Conservation (phyloP, 129 eudicot species). For the Chrysanthemum lavandulifolium region DNA sequence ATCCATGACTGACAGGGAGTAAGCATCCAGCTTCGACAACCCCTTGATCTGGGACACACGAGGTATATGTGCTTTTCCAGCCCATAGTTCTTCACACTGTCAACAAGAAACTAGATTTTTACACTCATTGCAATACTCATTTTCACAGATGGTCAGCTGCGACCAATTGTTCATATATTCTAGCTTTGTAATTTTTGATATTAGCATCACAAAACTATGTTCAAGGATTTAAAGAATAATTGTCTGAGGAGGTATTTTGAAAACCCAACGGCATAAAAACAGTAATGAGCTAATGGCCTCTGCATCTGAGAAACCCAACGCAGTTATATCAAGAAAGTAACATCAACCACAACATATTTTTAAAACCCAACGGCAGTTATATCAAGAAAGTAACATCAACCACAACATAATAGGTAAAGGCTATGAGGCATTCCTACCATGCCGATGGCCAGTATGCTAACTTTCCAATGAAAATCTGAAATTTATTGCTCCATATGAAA, state of each 20-base stretch:
- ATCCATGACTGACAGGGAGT: constrained; percentile 63
- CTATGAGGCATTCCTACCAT: neutral
- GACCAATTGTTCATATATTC: neutral
- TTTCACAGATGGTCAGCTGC: neutral
- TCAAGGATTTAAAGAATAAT: too few species aligned
- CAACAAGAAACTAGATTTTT: constrained; percentile 1
- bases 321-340: neutral
- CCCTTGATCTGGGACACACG: constrained; percentile 61
- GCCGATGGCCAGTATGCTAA: neutral
- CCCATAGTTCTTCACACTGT: constrained; percentile 82
- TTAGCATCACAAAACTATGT: too few species aligned
- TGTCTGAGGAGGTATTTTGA: too few species aligned
- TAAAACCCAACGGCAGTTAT: neutral
- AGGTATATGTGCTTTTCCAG: constrained; percentile 82
- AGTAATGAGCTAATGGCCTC: too few species aligned
- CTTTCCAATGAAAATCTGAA: neutral
- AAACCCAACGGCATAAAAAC: too few species aligned
- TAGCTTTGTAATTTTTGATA: too few species aligned
- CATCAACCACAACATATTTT: neutral
- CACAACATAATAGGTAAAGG: neutral
- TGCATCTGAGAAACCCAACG: too few species aligned
- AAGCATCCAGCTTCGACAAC: constrained; percentile 62
- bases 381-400: neutral
- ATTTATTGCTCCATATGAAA: too few species aligned
- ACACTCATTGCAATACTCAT: neutral